Evolutionary conservation across 164 flowering plant genomes (phyloP).

Genomic region (Chloranthus sessilifolius): DNA sequence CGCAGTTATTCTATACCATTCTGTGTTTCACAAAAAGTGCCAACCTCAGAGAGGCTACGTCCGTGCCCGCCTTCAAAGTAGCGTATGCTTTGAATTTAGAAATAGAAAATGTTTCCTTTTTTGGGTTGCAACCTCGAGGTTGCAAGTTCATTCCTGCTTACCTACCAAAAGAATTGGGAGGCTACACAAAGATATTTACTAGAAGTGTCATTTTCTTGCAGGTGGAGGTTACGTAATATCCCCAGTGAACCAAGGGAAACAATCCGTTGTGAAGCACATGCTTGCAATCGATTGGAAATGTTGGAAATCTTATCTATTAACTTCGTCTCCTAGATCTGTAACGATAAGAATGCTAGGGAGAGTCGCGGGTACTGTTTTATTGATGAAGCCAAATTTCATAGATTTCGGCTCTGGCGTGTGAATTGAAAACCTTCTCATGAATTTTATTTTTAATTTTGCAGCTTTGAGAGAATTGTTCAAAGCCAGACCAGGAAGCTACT

Average conservation of each 20-base stretch:
- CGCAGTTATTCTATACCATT: conserved; percentile 87
- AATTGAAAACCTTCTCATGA: no score
- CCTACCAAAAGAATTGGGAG: no score
- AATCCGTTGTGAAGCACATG: conserved; percentile 89
- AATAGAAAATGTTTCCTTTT: not conserved
- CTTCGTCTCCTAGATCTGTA: conserved; percentile 50
- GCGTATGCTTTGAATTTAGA: conserved; percentile 46
- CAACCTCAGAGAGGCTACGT: conserved; percentile 55
- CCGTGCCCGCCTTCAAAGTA: conserved; percentile 98
- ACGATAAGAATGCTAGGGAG: conserved; percentile 79
- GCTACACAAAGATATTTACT: no score
- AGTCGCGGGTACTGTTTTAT: conserved; percentile 54
- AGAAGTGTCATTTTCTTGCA: conserved; percentile 30
- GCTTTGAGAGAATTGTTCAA: conserved; percentile 73
- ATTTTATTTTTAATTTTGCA: conserved; percentile 26
- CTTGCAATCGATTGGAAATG: conserved; percentile 88
- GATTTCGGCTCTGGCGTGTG: no score
- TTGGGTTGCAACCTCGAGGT: no score
- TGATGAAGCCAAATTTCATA: no score
- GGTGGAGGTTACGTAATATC: conserved; percentile 93
- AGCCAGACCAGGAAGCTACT: conserved; percentile 43
- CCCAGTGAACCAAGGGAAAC: conserved; percentile 63
- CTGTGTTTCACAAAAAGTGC: conserved; percentile 73
- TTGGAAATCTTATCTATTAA: conserved; percentile 62
- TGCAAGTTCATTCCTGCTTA: no score